Evolutionary conservation across 495 filamentous ascomycete genomes (phyloP).

Genomic region (Penicillium flavigenum): DNA sequence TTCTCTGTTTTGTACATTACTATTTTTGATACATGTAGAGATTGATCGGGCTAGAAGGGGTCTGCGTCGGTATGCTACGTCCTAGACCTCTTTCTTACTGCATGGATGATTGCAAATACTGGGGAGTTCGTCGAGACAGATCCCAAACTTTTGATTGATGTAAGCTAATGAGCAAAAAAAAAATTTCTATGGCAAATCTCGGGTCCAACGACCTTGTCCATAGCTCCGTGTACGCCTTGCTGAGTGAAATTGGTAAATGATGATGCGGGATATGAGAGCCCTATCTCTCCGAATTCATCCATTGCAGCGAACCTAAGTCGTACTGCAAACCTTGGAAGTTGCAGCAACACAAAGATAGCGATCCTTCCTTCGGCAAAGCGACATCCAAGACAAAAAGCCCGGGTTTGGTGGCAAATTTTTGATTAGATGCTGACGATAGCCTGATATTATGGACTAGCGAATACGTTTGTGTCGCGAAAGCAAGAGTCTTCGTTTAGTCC

Average conservation of each 20-base stretch:
- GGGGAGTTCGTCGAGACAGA: neutral
- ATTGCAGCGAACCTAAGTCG: neutral
- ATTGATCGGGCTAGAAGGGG: neutral
- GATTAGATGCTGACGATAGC: neutral
- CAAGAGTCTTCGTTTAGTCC: conserved; percentile 49
- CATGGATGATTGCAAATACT: neutral
- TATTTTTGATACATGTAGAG: neutral
- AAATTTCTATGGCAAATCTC: conserved; percentile 12
- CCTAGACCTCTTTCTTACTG: neutral
- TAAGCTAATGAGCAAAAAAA: conserved; percentile 21
- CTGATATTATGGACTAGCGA: conserved; percentile 7
- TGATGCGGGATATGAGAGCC: neutral
- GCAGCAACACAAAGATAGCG: conserved; percentile 2
- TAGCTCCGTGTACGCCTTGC: conserved; percentile 35
- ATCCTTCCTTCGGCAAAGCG: neutral
- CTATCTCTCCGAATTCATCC: conserved; percentile 1
- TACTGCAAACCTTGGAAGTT: neutral
- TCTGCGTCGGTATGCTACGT: neutral
- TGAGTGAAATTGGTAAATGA: conserved; percentile 21
- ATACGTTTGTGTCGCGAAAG: conserved; percentile 2
- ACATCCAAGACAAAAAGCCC: conserved; percentile 3
- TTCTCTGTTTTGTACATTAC: neutral
- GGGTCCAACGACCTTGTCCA: conserved; percentile 12
- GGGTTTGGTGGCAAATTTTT: neutral
- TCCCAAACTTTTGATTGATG: conserved; percentile 24